phyloP scores from a whole-genome alignment of 208 protist genomes.

The Wallacemonas sp. region DNA sequence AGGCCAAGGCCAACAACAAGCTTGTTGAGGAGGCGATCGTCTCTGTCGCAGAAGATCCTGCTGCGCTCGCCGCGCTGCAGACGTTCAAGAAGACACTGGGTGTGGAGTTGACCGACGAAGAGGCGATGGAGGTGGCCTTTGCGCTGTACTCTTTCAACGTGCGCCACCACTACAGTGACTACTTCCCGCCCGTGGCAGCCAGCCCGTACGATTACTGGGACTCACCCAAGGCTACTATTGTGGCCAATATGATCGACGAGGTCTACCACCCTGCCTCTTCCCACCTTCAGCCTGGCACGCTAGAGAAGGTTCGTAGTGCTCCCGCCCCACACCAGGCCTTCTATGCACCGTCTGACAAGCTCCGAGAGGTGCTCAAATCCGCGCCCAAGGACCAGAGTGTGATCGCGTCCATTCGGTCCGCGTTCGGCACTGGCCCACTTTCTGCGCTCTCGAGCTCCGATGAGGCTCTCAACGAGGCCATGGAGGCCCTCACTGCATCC shows the following conservation, averaged over 20 bases:
- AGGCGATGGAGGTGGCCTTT: constrained; percentile 69
- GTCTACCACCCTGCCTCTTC: constrained; percentile 36
- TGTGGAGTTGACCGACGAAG: constrained; percentile 61
- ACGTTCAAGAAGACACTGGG: constrained; percentile 63
- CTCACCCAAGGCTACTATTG: constrained; percentile 37
- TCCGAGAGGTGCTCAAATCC: constrained; percentile 59
- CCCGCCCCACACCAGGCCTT: constrained; percentile 52
- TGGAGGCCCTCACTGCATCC: constrained; percentile 36
- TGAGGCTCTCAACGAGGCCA: constrained; percentile 55
- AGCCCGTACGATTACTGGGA: constrained; percentile 61
- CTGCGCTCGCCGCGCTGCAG: constrained; percentile 23
- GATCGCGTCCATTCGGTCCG: constrained; percentile 50
- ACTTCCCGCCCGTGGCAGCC: constrained; percentile 41
- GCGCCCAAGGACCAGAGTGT: constrained; percentile 53
- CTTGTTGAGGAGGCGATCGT: constrained; percentile 55
- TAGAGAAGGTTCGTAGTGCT: constrained; percentile 53
- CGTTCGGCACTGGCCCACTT: constrained; percentile 61
- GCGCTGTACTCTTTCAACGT: constrained; percentile 64
- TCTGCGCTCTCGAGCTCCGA: constrained; percentile 59
- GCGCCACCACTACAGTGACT: constrained; percentile 83
- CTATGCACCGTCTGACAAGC: constrained; percentile 68
- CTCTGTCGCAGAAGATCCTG: constrained; percentile 41
- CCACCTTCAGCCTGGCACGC: constrained; percentile 32
- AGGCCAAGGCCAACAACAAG: constrained; percentile 29
- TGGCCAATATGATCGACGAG: constrained; percentile 47